Base-by-base conservation (phyloP, 2,329 filamentous ascomycete species). In the Diplodia intermedia region DNA sequence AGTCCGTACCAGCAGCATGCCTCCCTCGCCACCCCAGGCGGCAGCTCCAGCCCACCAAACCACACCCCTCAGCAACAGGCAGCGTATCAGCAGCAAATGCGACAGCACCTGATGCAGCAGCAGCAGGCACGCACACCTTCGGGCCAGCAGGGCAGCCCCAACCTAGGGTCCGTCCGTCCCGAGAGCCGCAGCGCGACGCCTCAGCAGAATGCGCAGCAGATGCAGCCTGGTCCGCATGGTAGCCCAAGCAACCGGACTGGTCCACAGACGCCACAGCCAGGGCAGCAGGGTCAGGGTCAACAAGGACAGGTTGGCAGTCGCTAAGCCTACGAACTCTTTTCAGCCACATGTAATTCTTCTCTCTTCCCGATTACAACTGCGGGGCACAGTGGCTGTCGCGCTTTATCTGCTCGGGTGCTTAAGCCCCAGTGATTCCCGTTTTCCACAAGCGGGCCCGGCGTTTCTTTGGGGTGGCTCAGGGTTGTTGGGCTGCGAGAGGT, bases 101-200 rank as follows among this genome's bases (percentile, higher is more conserved):
- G 77, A 43, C 75, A 77, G 69, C 75, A 75, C 65, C 71, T 78
- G 71, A 76, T 80, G 77, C 77, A 73, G 69, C 75, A 75, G 54
- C 73, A 76, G 53, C 73, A 76, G 67, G 74, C 74, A 47, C 73
- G 76, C 69, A 14, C 49, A 33, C 69, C 67, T 38, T 31, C 29
- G 11, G 38, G 47, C 67, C 76, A 77, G 62, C 74, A 76, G 63
- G 75, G 61, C 5, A 69, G 68, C 31, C 68, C 69, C 23, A 52
- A 12, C 18, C 3, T 70, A 38, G 65, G 57, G 14, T 62, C 55
- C 26, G 68, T 75, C 73, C 63, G 63, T 12, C 67, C 67, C 5
- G 71, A 72, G 47, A 80, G 78, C 69, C 72, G 78, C 63, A 80
- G 78, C 70, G 78, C 77, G 29, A 80, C 78, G 43, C 78, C 78